A percentile compares a stretch with the other conserved stretches of the same genome.
Conservation (phyloP, 768 basidiomycete genomes). For the Boletus vinaceobasis region DNA sequence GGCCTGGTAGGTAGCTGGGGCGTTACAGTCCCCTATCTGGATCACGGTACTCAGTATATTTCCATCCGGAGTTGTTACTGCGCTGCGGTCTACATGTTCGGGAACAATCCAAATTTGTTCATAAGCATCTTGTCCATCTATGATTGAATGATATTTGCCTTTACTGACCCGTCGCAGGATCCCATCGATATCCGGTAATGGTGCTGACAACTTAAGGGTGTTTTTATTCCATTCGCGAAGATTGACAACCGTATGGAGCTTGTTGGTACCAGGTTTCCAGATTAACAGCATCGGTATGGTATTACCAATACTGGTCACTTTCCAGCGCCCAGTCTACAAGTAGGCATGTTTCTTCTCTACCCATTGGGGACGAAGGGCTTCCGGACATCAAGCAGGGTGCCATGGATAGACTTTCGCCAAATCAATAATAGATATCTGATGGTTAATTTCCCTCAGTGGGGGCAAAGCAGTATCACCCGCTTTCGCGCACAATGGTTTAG, state of each 20-base stretch:
- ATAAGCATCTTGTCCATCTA: conserved; percentile 20
- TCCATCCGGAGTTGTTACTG: conserved; percentile 36
- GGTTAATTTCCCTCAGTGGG: not conserved
- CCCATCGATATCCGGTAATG: too few species aligned
- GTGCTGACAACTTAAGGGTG: conserved; percentile 11
- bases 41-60: too few species aligned
- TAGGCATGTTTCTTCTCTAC: not conserved
- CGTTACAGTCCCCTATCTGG: too few species aligned
- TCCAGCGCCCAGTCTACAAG: not conserved
- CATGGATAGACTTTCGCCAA: not conserved
- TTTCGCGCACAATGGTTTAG: not conserved
- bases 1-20: too few species aligned
- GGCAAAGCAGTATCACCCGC: not conserved
- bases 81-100: conserved; percentile 21
- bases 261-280: not conserved
- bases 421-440: not conserved
- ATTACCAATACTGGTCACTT: not conserved
- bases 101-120: conserved; percentile 13
- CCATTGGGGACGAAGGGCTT: not conserved
- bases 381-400: not conserved
- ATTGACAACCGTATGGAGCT: not conserved
- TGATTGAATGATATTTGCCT: not conserved
- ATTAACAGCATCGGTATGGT: conserved; percentile 7
- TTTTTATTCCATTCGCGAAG: conserved; percentile 12
- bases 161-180: conserved; percentile 1